These are phyloP conservation scores for Fusarium verticillioides DNA, from an alignment of 2,329 filamentous ascomycete species.

Conservation along the genomic window DNA sequence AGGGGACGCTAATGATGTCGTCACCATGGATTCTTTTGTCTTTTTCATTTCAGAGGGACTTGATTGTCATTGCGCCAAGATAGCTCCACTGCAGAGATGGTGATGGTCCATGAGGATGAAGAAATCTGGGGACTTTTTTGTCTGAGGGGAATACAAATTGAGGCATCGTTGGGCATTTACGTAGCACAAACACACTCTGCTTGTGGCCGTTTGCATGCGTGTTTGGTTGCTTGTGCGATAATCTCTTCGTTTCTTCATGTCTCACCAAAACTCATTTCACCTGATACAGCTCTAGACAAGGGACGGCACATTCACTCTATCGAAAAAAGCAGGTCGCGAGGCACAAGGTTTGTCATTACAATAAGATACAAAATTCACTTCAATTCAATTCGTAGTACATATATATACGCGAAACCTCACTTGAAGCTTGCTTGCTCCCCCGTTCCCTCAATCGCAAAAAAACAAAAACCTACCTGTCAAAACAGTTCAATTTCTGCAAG, in stretches of 20 bases:
- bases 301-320: neutral
- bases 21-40: conserved; percentile 22
- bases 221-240: conserved; percentile 2
- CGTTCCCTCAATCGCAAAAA: neutral
- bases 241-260: conserved; percentile 15
- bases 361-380: neutral
- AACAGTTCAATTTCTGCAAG: conserved; percentile 10
- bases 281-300: conserved; percentile 7
- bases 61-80: conserved; percentile 21
- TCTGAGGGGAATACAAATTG: neutral
- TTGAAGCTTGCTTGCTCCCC: neutral
- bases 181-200: neutral
- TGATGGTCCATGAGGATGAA: conserved; percentile 9
- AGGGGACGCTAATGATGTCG: conserved; percentile 41
- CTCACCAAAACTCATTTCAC: conserved; percentile 33
- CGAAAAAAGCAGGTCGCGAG: neutral
- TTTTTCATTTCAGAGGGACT: conserved; percentile 23
- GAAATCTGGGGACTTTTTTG: neutral
- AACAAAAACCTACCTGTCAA: conserved; percentile 12
- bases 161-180: neutral
- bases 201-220: neutral
- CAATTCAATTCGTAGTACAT: neutral
- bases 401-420: conserved; percentile 5
- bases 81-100: conserved; percentile 28
- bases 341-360: neutral